phyloP scores from a whole-genome alignment of 148 eudicot genomes.

The Vaccinium myrtillus region DNA sequence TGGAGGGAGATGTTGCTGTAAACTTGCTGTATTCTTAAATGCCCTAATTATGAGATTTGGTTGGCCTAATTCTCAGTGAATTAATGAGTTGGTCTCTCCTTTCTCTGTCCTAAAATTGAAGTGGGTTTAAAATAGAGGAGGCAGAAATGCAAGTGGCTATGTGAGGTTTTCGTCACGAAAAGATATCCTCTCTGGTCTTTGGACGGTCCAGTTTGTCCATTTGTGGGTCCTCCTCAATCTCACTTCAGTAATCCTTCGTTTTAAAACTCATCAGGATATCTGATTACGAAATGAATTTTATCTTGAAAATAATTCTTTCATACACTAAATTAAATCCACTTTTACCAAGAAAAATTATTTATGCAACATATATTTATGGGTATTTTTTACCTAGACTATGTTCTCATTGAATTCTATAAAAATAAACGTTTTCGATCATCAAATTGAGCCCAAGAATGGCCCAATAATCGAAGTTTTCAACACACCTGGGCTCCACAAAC shows the following conservation, averaged over 20 bases:
- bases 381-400: too few relatives aligned
- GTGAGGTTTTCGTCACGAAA: neutral
- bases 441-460: too few relatives aligned
- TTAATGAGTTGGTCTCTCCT: neutral
- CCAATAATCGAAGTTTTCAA: too few relatives aligned
- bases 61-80: too few relatives aligned
- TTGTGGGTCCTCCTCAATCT: neutral
- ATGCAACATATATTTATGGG: too few relatives aligned
- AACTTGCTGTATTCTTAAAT: neutral
- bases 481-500: too few relatives aligned
- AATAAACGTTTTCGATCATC: too few relatives aligned
- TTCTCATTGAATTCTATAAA: too few relatives aligned
- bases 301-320: too few relatives aligned
- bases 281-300: too few relatives aligned
- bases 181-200: neutral
- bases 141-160: neutral
- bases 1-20: neutral
- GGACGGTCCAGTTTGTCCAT: neutral
- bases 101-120: neutral
- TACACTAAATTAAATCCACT: too few relatives aligned
- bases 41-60: neutral
- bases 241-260: neutral
- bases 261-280: neutral
- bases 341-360: too few relatives aligned
- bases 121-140: neutral